Evolutionary conservation across 2,329 filamentous ascomycete species (phyloP).

Genomic region (Bipolaris zeicola): DNA sequence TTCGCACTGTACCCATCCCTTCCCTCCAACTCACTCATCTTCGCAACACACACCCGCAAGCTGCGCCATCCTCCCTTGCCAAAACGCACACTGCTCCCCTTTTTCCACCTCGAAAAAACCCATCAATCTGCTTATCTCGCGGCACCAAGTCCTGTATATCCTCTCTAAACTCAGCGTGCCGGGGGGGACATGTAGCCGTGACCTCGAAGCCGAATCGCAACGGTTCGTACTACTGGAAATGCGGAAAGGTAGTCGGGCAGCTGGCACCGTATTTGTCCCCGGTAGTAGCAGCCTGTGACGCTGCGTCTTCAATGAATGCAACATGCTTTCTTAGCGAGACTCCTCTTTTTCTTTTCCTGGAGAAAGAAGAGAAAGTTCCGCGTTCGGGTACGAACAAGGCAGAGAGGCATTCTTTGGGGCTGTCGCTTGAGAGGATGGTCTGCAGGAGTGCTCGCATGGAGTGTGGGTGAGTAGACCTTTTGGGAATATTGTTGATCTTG

Average conservation of each 20-base stretch:
- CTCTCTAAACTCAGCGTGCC: too few species aligned
- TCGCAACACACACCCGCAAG: constrained; percentile 19
- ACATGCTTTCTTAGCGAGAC: too few species aligned
- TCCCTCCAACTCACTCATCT: constrained; percentile 19
- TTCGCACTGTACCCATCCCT: neutral
- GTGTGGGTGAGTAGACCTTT: constrained; percentile 14
- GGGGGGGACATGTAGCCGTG: neutral
- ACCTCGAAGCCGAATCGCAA: constrained; percentile 13
- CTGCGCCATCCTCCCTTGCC: constrained; percentile 32
- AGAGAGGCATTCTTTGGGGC: neutral
- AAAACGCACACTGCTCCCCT: constrained; percentile 28
- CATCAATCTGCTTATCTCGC: constrained; percentile 24
- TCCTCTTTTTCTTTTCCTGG: too few species aligned
- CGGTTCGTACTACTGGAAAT: constrained; percentile 23
- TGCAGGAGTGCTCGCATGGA: constrained; percentile 24
- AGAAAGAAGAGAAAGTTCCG: neutral
- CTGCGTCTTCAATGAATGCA: too few species aligned
- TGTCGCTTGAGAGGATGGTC: constrained; percentile 10
- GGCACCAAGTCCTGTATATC: constrained; percentile 16
- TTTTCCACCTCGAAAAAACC: constrained; percentile 27
- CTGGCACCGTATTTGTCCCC: neutral
- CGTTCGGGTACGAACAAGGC: constrained; percentile 29
- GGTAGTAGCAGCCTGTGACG: neutral
- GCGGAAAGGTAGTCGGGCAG: constrained; percentile 13
- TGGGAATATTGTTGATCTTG: constrained; percentile 30